A percentile compares a stretch with the other conserved stretches of the same genome.
phyloP scores from a whole-genome alignment of 768 basidiomycete species.

The Xerocomus brunneocitrinus region DNA sequence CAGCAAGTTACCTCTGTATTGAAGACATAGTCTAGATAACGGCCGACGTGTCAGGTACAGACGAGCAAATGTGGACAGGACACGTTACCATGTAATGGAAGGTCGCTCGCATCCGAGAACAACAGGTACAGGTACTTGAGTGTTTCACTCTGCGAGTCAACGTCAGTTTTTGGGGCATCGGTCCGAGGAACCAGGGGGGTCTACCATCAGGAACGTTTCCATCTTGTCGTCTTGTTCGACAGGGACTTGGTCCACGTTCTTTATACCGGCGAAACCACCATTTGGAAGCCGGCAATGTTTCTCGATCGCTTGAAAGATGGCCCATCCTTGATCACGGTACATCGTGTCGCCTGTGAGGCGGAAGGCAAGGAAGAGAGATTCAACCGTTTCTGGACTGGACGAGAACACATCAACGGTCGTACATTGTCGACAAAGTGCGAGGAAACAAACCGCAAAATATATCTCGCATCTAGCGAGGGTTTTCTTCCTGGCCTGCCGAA shows the following conservation, averaged over 20 bases:
- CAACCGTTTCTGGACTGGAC: constrained; percentile 83
- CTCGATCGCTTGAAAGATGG: constrained; percentile 85
- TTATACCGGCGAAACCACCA: constrained; percentile 81
- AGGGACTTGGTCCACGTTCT: constrained; percentile 79
- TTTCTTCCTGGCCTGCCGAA: constrained; percentile 19
- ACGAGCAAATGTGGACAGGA: constrained; percentile 13
- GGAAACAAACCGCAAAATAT: constrained; percentile 74
- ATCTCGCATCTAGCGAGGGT: constrained; percentile 75
- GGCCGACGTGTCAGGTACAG: constrained; percentile 6
- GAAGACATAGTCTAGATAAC: constrained; percentile 68
- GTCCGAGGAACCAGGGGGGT: not conserved
- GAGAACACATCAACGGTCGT: not conserved
- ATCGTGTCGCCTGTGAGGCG: constrained; percentile 80
- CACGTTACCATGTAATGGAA: constrained; percentile 67
- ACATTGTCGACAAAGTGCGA: not conserved
- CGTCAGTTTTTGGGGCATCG: too few species aligned
- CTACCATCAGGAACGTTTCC: constrained; percentile 91
- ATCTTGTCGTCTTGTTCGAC: constrained; percentile 77
- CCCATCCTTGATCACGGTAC: constrained; percentile 84
- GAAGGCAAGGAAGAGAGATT: constrained; percentile 88
- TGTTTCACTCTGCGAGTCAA: constrained; percentile 64
- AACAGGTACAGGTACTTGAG: constrained; percentile 88
- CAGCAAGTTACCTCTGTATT: constrained; percentile 72
- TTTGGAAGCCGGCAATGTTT: constrained; percentile 69
- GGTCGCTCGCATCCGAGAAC: constrained; percentile 67